Evolutionary conservation across 805 yeast genomes (phyloP), one percentile per base, ranked within the genome.

Genomic region (Candida quercuum): DNA sequence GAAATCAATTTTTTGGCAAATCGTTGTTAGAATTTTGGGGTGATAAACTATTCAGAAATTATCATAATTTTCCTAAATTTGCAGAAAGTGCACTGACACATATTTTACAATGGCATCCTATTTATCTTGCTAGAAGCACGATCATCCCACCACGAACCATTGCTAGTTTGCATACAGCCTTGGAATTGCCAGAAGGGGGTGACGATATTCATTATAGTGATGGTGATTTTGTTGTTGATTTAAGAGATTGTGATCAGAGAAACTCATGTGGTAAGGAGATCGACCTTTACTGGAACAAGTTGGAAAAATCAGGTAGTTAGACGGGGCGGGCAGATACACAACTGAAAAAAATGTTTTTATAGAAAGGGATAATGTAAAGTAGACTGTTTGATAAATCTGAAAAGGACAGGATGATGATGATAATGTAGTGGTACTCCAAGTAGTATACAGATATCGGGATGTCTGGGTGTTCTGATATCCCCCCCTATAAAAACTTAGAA

Each of bases 51-150:
- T 80, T 77, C 55, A 72, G 85, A 54, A 69, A 72, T 35, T 87
- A 83, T 61, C 52, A 51, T 31, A 71, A 71, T 40, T 85, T 85
- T 61, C 72, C 73, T 12, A 46, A 57, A 25, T 72, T 73, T 37
- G 82, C 78, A 5, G 77, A 75, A 41, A 69, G 73, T n/a, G 89
- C 93, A 0, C 55, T 91, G 30, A 74, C 86, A n/a, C 98, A 93
- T 57, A 67, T 88, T 32, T 67, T 88, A 48, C 97, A 87, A 60
- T 93, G 98, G 99, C 99, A 91, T 57, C 95, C 96, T 11, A 76
- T 74, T 21, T 63, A 84, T 20, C 67, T 93, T 47, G 72, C 83
- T 38, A 82, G 78, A 52, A 69, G 93, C 3, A 82, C 87, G 0
- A 59, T 91, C 13, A 74, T 93, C 1, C 85, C 87, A 11, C 70